Evolutionary conservation across 1,139 yeast species (phyloP).

Genomic region (Scheffersomyces illinoinensis): DNA sequence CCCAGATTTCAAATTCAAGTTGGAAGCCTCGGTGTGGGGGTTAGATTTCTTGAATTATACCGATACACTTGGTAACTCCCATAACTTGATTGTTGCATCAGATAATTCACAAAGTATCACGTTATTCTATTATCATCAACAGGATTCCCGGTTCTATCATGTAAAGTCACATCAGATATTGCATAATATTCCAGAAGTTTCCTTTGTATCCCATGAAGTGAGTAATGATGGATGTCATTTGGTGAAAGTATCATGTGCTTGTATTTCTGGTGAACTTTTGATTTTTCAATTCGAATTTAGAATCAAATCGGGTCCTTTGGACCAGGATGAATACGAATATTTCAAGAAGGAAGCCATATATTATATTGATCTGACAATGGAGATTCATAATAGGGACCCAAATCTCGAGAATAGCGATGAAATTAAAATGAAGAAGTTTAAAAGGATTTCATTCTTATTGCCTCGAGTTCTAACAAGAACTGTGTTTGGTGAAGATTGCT

Average conservation of each 20-base stretch:
- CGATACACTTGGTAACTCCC: constrained; percentile 23
- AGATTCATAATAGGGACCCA: constrained; percentile 19
- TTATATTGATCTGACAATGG: constrained; percentile 33
- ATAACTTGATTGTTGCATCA: constrained; percentile 49
- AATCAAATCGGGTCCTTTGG: constrained; percentile 30
- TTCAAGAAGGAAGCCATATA: constrained; percentile 15
- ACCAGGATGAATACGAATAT: constrained; percentile 16
- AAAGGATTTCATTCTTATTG: constrained; percentile 21
- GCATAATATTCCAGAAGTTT: constrained; percentile 63
- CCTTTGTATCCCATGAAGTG: constrained; percentile 32
- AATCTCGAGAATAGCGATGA: constrained; percentile 4
- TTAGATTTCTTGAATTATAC: constrained; percentile 38
- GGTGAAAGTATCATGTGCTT: constrained; percentile 37
- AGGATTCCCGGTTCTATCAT: constrained; percentile 31
- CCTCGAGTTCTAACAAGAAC: constrained; percentile 30
- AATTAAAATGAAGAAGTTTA: constrained; percentile 16
- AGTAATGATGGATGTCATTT: constrained; percentile 16
- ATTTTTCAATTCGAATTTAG: constrained; percentile 36
- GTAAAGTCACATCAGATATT: constrained; percentile 43
- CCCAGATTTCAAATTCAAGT: constrained; percentile 39
- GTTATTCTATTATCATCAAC: constrained; percentile 35
- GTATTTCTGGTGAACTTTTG: constrained; percentile 52
- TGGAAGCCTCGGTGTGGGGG: constrained; percentile 66
- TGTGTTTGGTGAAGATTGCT: constrained; percentile 50
- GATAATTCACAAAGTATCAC: constrained; percentile 57